Percentiles rank a stretch among this genome's conserved stretches.
phyloP scores from a whole-genome alignment of 768 basidiomycete genomes.

The Pleurotus salmoneostramineus region DNA sequence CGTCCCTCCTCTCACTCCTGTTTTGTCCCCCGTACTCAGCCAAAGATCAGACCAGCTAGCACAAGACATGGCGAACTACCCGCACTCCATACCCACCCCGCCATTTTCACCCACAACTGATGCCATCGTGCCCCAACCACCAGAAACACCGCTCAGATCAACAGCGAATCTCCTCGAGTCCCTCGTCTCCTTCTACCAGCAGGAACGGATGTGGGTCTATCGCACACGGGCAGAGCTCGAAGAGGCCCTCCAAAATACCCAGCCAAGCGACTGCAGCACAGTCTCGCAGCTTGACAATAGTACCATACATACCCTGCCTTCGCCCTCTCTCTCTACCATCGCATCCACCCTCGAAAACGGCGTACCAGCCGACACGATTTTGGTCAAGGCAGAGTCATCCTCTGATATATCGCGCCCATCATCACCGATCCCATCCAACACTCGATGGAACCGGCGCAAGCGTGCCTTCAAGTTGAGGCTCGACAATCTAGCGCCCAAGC shows the following conservation, averaged over 20 bases:
- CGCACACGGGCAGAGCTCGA: slow-evolving; percentile 61
- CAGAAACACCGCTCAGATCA: slow-evolving; percentile 32
- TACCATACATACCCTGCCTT: slow-evolving; percentile 6
- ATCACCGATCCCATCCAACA: slow-evolving; percentile 14
- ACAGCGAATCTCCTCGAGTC: slow-evolving; percentile 61
- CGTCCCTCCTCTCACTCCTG: not conserved
- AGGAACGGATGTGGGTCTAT: slow-evolving; percentile 70
- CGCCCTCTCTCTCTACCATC: slow-evolving; percentile 12
- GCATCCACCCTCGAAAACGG: not conserved
- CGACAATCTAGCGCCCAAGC: slow-evolving; percentile 19
- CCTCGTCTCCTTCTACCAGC: slow-evolving; percentile 64
- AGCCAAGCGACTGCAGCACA: slow-evolving; percentile 10
- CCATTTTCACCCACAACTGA: slow-evolving; percentile 30
- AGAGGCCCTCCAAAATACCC: slow-evolving; percentile 27
- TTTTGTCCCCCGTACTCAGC: slow-evolving; percentile 11
- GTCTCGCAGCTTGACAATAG: not conserved
- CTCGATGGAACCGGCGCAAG: slow-evolving; percentile 58
- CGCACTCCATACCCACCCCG: slow-evolving; percentile 27
- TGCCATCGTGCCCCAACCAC: slow-evolving; percentile 23
- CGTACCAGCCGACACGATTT: not conserved
- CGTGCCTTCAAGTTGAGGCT: slow-evolving; percentile 49
- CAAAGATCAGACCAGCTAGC: slow-evolving; percentile 13
- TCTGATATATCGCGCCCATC: slow-evolving; percentile 23
- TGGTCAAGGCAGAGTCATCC: slow-evolving; percentile 31
- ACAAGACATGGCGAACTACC: slow-evolving; percentile 15